Evolutionary conservation across 2,329 filamentous ascomycete genomes (phyloP), one percentile per base, ranked within the genome.

Genomic region (Exserohilum turcica): DNA sequence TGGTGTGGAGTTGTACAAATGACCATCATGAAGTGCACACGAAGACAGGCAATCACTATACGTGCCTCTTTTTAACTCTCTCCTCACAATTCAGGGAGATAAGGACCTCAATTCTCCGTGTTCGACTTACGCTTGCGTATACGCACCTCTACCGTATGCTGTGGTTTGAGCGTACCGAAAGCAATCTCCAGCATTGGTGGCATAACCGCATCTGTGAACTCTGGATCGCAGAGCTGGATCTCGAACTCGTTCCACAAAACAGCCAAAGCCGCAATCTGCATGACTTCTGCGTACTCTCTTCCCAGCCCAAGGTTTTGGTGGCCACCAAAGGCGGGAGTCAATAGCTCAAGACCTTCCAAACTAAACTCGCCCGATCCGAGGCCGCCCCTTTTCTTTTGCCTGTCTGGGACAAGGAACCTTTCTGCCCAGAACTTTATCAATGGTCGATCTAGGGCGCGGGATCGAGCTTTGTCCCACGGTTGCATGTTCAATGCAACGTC

Each of bases 351-450:
- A 46, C 61, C 54, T 6, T 66, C 53, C 44, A 66, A 27, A 44
- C 53, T 56, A 46, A 62, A 61, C 19, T 31, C 43, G 10, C 59
- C 49, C 38, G 33, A 35, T 39, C 48, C 35, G 10, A 54, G 13
- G 8, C 33, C 28, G 18, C 40, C 27, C 12, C 43, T 43, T 38
- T 28, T 43, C 28, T 53, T 42, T 10, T 29, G 28, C 29, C 52
- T 57, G 2, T 58, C 54, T 0, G 59, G 39, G 10, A 57, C 16
- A 2, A 65, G 37, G 37, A 71, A 72, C 0, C 68, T 58, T 43
- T 68, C 67, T 7, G 65, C 54, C 61, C 65, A 71, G 35, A 68
- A 72, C 7, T 66, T 59, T 9, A 65, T 55, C 7, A 72, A 54
- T 7, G 67, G 64, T 28, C 21, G 57, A 12, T 61, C 48, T 1